phyloP scores from a whole-genome alignment of 2,329 filamentous ascomycete genomes.

The Rhinocladiella similis region DNA sequence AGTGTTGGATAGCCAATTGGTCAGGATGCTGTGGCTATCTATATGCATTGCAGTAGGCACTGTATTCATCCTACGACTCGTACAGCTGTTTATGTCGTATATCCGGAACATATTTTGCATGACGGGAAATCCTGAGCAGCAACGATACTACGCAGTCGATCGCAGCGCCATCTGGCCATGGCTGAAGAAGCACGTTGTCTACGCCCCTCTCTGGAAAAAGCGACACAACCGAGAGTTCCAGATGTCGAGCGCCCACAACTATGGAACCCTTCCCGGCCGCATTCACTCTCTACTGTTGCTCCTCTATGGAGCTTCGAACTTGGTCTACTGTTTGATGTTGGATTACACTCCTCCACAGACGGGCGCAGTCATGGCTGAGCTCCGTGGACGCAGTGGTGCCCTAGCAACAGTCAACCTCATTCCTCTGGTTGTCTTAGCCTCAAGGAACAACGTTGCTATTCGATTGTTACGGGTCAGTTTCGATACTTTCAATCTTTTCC shows the following conservation, averaged over 20 bases:
- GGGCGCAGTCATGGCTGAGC: constrained; percentile 69
- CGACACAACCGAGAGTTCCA: constrained; percentile 76
- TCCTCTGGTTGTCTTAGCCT: constrained; percentile 82
- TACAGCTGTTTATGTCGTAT: constrained; percentile 46
- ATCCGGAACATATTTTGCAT: constrained; percentile 45
- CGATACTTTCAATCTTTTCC: constrained; percentile 91
- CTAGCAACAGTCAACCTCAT: constrained; percentile 89
- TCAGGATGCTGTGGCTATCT: constrained; percentile 37
- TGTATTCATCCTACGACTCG: constrained; percentile 41
- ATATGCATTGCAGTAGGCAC: constrained; percentile 34
- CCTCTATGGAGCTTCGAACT: constrained; percentile 69
- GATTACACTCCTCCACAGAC: constrained; percentile 45
- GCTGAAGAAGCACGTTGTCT: constrained; percentile 49
- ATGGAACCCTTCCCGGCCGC: constrained; percentile 77
- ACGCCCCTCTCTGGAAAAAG: constrained; percentile 70
- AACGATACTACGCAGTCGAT: constrained; percentile 48
- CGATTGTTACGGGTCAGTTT: constrained; percentile 80
- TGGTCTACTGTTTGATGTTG: constrained; percentile 66
- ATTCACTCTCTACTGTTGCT: constrained; percentile 71
- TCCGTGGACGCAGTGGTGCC: constrained; percentile 82
- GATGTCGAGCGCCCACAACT: constrained; percentile 65
- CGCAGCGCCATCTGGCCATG: constrained; percentile 42
- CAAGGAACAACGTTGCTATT: constrained; percentile 92
- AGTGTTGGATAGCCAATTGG: constrained; percentile 24
- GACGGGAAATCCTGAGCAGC: constrained; percentile 38